Conservation (phyloP, 1,284 basidiomycete genomes). For the Bjerkandera adusta region DNA sequence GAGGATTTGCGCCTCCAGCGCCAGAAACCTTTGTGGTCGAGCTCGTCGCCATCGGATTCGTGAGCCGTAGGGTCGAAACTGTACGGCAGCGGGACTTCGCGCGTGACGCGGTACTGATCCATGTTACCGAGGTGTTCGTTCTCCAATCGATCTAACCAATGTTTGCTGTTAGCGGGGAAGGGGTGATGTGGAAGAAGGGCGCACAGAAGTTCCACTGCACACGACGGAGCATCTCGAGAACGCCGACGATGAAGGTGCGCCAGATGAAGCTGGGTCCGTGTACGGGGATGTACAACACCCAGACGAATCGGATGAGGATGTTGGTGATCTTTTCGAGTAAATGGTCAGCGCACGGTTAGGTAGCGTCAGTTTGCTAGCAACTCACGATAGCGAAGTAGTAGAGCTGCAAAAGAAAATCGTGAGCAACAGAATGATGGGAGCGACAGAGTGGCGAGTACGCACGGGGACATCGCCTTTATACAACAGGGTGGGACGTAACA, state of each 20-base stretch:
- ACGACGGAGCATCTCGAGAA: conserved; percentile 79
- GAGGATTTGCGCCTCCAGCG: conserved; percentile 22
- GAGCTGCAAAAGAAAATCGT: conserved; percentile 38
- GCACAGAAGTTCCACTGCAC: conserved; percentile 92
- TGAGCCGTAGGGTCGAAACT: conserved; percentile 42
- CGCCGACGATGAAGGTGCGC: conserved; percentile 66
- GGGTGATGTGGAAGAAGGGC: too few species aligned
- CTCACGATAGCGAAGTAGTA: conserved; percentile 77
- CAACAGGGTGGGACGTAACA: conserved; percentile 75
- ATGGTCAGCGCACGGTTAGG: background rate
- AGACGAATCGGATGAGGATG: conserved; percentile 74
- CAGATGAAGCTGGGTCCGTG: conserved; percentile 48
- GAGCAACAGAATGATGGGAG: background rate
- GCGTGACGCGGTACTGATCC: conserved; percentile 78
- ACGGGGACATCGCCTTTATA: conserved; percentile 63
- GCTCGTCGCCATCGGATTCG: conserved; percentile 33
- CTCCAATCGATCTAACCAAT: conserved; percentile 67
- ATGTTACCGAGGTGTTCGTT: conserved; percentile 86
- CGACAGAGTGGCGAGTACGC: too few species aligned
- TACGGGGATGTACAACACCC: conserved; percentile 76
- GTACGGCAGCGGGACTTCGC: conserved; percentile 79
- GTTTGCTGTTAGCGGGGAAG: too few species aligned
- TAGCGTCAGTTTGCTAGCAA: background rate
- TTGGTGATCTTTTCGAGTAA: conserved; percentile 71
- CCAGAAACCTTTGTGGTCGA: conserved; percentile 19